Base-by-base conservation (phyloP, 768 basidiomycete species). In the Lactarius hengduanensis region DNA sequence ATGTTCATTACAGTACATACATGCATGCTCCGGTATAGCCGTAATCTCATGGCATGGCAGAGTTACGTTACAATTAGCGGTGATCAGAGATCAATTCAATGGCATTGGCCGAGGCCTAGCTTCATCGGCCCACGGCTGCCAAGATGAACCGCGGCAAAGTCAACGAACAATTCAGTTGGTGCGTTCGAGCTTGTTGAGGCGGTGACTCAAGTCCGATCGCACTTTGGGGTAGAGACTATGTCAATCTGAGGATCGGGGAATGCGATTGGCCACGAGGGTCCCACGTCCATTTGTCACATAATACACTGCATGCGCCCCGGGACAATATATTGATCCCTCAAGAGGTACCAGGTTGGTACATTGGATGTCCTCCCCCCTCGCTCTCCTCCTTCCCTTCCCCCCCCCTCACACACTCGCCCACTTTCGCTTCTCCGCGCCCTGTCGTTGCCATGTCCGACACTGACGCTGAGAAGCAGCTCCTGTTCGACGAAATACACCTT, bases 391-490 rank as follows among this genome's bases (percentile, higher is more conserved):
- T 53, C 28, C 53, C 34, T 55, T 2, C 58, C 50, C 15, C 11
- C 11, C 20, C 16, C 36, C 36, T 22, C 13, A 11, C 22, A 26
- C 13, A 2, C n/a, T 30, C 20, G 7, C 9, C 34, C 1, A 8
- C 30, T 18, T 4, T 30, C 54, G 0, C 56, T 20, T 7, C 18
- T 20, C 18, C 18, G 16, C 32, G 3, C 8, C n/a, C 43, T 20
- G 15, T 20, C 50, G 3, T 13, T 34, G 16, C 45, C 22, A 67
- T 67, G 66, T 67, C 66, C n/a, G 22, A 26, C 47, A 11, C 4
- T 41, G 43, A 38, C 54, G 41, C 58, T 8, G 34, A 60, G 18
- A 30, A 50, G 10, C 41, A 63, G 32, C n/a, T 47, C 15, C 7
- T 63, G 10, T 18, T 66, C 32, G 8, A 63, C 6, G 16, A 36